Conservation (phyloP, 352 stramenopile genomes). For the Phytopythium vexans region DNA sequence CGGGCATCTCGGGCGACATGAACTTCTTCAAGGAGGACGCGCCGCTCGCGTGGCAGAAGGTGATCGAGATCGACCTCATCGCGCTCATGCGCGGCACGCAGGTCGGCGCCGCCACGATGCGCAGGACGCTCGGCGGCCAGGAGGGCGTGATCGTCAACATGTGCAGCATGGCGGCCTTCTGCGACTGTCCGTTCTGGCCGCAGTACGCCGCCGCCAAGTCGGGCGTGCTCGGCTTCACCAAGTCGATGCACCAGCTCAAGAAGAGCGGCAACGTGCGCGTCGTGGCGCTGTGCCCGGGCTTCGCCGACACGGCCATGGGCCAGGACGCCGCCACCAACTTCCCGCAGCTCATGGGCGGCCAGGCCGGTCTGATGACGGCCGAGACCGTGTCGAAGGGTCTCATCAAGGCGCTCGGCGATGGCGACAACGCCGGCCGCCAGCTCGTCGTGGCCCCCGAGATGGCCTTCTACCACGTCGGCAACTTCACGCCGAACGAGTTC, state of each 20-base stretch:
- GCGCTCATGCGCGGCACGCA: slow-evolving; percentile 49
- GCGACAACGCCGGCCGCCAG: slow-evolving; percentile 28
- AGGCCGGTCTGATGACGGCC: slow-evolving; percentile 27
- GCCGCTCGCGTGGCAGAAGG: slow-evolving; percentile 34
- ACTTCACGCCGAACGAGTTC: slow-evolving; percentile 8
- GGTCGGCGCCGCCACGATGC: slow-evolving; percentile 32
- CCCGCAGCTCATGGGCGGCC: slow-evolving; percentile 17
- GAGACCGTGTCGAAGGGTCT: slow-evolving; percentile 33
- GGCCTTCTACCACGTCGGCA: slow-evolving; percentile 12
- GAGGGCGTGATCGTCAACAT: slow-evolving; percentile 59
- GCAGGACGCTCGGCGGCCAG: slow-evolving; percentile 22
- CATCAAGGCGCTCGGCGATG: slow-evolving; percentile 23
- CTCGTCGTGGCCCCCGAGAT: slow-evolving; percentile 9
- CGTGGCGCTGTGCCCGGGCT: slow-evolving; percentile 37
- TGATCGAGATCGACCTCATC: slow-evolving; percentile 50
- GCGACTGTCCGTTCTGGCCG: slow-evolving; percentile 35
- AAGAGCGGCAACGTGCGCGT: slow-evolving; percentile 45
- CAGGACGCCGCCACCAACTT: slow-evolving; percentile 19
- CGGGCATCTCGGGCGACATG: slow-evolving; percentile 37
- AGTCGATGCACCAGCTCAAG: slow-evolving; percentile 38
- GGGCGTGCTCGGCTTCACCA: slow-evolving; percentile 52
- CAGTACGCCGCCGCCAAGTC: slow-evolving; percentile 53
- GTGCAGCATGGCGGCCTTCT: slow-evolving; percentile 36
- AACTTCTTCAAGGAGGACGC: slow-evolving; percentile 28
- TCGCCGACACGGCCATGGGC: slow-evolving; percentile 51